Conservation (phyloP, 148 eudicot genomes). For the Chenopodium quinoa region DNA sequence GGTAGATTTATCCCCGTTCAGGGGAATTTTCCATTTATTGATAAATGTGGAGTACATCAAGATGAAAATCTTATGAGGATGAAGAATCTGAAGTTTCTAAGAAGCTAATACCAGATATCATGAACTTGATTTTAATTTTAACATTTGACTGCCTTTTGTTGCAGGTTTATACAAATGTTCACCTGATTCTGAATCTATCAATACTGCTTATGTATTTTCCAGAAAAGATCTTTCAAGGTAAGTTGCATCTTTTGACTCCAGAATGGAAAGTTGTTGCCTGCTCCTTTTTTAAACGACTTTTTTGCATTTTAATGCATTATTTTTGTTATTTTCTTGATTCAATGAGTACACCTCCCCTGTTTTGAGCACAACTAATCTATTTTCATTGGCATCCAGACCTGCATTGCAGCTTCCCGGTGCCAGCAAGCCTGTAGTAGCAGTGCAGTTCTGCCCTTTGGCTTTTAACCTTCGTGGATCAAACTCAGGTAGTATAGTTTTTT, state of each 20-base stretch:
- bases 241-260: slow-evolving; percentile 9
- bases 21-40: background rate
- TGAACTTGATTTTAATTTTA: background rate
- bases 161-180: slow-evolving; percentile 78
- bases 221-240: slow-evolving; percentile 91
- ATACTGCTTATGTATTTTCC: slow-evolving; percentile 79
- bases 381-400: slow-evolving; percentile 54
- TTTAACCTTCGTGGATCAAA: slow-evolving; percentile 59
- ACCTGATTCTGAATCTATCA: slow-evolving; percentile 61
- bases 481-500: slow-evolving; percentile 35
- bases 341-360: background rate
- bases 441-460: slow-evolving; percentile 81
- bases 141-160: slow-evolving; percentile 18
- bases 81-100: background rate
- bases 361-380: slow-evolving; percentile 2
- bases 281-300: background rate
- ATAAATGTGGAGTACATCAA: background rate
- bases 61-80: background rate
- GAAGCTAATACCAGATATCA: background rate
- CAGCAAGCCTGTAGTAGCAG: slow-evolving; percentile 91
- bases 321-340: background rate
- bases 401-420: slow-evolving; percentile 95
- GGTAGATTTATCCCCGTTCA: background rate
- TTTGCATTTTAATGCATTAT: background rate
- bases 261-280: background rate